These are phyloP conservation scores for Crithidia sp. DNA, from an alignment of 208 protist species.

Conservation along the genomic window DNA sequence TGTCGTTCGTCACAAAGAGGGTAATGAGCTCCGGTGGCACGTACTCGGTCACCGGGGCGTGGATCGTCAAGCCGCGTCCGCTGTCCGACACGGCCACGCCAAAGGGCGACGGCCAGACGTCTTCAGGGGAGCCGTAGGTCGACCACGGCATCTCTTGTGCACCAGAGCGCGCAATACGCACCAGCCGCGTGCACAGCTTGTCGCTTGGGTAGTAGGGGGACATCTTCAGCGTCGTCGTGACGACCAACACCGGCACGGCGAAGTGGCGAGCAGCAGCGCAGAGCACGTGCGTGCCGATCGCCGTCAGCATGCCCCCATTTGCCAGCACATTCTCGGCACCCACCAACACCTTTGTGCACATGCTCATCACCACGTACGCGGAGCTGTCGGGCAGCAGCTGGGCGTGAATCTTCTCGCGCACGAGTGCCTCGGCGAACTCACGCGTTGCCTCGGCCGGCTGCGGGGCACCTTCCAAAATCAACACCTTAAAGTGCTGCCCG, in stretches of 20 bases:
- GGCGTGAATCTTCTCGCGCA: conserved; percentile 74
- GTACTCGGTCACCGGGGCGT: conserved; percentile 97
- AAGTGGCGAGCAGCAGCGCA: conserved; percentile 95
- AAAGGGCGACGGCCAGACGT: conserved; percentile 60
- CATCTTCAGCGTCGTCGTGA: conserved; percentile 96
- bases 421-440: conserved; percentile 78
- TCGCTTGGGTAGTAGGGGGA: conserved; percentile 96
- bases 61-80: conserved; percentile 66
- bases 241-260: conserved; percentile 95
- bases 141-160: conserved; percentile 89
- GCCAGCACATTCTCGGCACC: conserved; percentile 95
- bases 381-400: conserved; percentile 95
- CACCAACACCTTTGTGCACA: conserved; percentile 98
- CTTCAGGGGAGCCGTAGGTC: conserved; percentile 71
- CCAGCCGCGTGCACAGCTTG: conserved; percentile 88
- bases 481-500: conserved; percentile 88
- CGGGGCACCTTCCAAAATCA: conserved; percentile 94
- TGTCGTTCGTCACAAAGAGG: conserved; percentile 96
- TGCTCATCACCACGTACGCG: conserved; percentile 97
- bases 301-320: conserved; percentile 96
- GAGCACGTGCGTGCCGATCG: conserved; percentile 93
- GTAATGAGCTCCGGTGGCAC: conserved; percentile 97
- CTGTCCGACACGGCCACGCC: conserved; percentile 43
- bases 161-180: conserved; percentile 70
- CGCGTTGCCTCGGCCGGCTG: conserved; percentile 49